A percentile compares a stretch with the other conserved stretches of the same genome.
Evolutionary conservation across 192 early-diverging fungal genomes (phyloP).

Genomic region (Coemansia sp.): DNA sequence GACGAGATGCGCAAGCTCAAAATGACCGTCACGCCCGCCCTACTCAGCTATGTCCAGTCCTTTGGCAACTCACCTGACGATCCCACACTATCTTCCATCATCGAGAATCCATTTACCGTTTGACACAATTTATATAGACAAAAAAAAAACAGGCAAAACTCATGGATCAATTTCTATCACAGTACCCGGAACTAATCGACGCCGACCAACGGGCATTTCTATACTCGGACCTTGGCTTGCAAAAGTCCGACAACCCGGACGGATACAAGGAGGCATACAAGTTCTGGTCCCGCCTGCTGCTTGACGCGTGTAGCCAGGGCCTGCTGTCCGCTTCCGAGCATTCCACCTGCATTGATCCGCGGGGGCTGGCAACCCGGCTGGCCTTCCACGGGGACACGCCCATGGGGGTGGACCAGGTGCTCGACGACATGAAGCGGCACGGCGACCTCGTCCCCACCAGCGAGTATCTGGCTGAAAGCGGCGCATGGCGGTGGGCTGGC

Average conservation of each 20-base stretch:
- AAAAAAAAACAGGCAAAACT: no score
- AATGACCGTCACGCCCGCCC: slow-evolving; percentile 39
- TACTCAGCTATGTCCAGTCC: slow-evolving; percentile 30
- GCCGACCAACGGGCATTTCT: slow-evolving; percentile 46
- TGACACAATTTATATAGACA: no score
- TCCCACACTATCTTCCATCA: no score
- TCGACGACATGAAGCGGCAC: slow-evolving; percentile 14
- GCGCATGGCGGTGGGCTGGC: slow-evolving; percentile 17
- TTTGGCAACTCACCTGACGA: slow-evolving; percentile 5
- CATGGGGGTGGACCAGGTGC: slow-evolving; percentile 20
- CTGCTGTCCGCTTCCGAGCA: slow-evolving; percentile 9
- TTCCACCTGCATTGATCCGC: slow-evolving; percentile 6
- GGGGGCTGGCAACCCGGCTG: slow-evolving; percentile 16
- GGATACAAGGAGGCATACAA: slow-evolving; percentile 27
- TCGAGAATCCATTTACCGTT: no score
- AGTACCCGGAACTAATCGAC: slow-evolving; percentile 17
- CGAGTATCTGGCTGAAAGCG: slow-evolving; percentile 15
- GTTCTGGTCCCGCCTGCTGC: slow-evolving; percentile 32
- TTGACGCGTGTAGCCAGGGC: slow-evolving; percentile 11
- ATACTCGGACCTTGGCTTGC: slow-evolving; percentile 34
- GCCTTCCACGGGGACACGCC: slow-evolving; percentile 37
- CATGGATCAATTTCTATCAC: background rate
- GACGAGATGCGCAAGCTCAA: slow-evolving; percentile 66
- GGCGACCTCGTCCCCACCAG: slow-evolving; percentile 3
- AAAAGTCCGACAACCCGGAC: slow-evolving; percentile 42